Conservation (phyloP, 192 early-diverging fungal genomes). For the Mortierella alpina region DNA sequence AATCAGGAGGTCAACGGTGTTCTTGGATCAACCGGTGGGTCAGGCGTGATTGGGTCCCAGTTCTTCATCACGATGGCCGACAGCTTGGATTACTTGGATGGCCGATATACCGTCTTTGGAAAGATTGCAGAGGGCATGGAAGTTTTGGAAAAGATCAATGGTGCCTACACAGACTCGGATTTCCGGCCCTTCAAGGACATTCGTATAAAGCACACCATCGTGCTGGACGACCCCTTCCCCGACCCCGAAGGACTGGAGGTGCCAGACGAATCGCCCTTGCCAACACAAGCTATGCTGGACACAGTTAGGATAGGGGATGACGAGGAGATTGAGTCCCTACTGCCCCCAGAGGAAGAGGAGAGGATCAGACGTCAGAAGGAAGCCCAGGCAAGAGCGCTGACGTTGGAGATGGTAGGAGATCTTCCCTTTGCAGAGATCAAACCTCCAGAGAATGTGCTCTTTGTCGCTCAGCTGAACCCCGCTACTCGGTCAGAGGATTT, state of each 20-base stretch:
- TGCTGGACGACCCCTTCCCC: conserved; percentile 93
- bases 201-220: conserved; percentile 89
- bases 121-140: conserved; percentile 92
- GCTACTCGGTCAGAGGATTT: conserved; percentile 92
- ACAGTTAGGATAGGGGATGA: conserved; percentile 84
- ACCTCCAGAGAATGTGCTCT: conserved; percentile 96
- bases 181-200: conserved; percentile 87
- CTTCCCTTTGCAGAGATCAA: conserved; percentile 96
- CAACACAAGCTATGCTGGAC: conserved; percentile 77
- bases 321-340: conserved; percentile 69
- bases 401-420: conserved; percentile 98
- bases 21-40: conserved; percentile 13
- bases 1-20: conserved; percentile 30
- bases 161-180: conserved; percentile 72
- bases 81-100: conserved; percentile 83
- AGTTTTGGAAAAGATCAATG: conserved; percentile 82
- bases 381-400: conserved; percentile 89
- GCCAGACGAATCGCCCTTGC: conserved; percentile 81
- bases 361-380: conserved; percentile 72
- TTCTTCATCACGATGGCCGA: conserved; percentile 87
- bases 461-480: conserved; percentile 95
- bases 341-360: conserved; percentile 75
- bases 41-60: conserved; percentile 79
- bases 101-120: conserved; percentile 88
- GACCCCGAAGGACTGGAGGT: conserved; percentile 78